Percentiles rank a stretch among this genome's conserved stretches.
Conservation (phyloP, 108 stramenopile species). For the Nitzschia inconspicua region DNA sequence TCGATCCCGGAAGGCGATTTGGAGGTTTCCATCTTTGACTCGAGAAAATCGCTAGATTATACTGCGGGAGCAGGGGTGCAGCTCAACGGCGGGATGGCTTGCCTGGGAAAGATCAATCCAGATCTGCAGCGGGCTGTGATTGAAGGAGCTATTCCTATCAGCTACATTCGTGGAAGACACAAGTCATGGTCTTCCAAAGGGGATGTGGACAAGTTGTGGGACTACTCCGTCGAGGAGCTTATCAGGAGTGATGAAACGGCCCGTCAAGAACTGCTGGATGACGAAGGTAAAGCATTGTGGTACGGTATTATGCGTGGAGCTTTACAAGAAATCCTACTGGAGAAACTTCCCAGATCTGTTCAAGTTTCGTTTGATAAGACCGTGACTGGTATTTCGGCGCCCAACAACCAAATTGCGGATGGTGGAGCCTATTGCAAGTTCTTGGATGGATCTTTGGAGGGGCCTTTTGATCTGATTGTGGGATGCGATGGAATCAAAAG, state of each 20-base stretch:
- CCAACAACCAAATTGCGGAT: conserved; percentile 4
- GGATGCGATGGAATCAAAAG: conserved; percentile 82
- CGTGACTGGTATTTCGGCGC: conserved; percentile 23
- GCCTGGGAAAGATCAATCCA: conserved; percentile 57
- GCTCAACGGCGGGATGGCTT: conserved; percentile 61
- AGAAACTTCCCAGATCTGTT: conserved; percentile 33
- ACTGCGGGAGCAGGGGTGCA: conserved; percentile 39
- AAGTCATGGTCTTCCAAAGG: conserved; percentile 43
- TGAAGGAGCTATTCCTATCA: conserved; percentile 53
- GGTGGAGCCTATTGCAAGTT: conserved; percentile 53
- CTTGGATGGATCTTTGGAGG: conserved; percentile 48
- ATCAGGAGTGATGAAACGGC: conserved; percentile 30
- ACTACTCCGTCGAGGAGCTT: conserved; percentile 44
- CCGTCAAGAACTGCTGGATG: conserved; percentile 21
- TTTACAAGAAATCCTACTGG: conserved; percentile 57
- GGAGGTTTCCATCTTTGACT: conserved; percentile 59
- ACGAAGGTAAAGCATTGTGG: conserved; percentile 25
- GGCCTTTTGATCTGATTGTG: conserved; percentile 74
- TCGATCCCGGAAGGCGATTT: neutral
- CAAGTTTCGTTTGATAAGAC: conserved; percentile 49
- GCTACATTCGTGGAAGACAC: conserved; percentile 39
- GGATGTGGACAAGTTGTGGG: conserved; percentile 38
- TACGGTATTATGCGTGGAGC: conserved; percentile 73
- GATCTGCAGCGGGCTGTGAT: conserved; percentile 41
- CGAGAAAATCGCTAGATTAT: conserved; percentile 14